Evolutionary conservation across 805 yeast genomes (phyloP), one percentile per base, ranked within the genome.

Genomic region (Candida bentonensis): DNA sequence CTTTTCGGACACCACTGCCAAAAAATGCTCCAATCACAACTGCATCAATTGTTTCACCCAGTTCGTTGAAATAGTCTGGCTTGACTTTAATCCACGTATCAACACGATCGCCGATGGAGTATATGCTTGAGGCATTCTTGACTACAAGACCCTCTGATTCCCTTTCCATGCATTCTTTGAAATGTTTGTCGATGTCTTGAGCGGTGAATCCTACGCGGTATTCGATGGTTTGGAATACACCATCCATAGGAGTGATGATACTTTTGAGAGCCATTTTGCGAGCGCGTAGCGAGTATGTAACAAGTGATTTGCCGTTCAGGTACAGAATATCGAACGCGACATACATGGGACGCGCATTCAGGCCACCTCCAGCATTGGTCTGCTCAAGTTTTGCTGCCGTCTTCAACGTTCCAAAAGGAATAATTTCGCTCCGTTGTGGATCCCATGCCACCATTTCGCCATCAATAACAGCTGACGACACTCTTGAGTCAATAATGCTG

Each of bases 371-470:
- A 3, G 45, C 44, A 25, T 67, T 61, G 13, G 65, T 68, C 21
- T 73, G 58, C 42, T 71, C 76, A 51, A 73, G 74, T 3, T 72
- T 56, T 0, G 89, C 89, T 15, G 83, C 72, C 3, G 81, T 69
- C 56, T 83, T 82, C 23, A 92, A 71, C 1, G 82, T 72, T 0
- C 94, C 94, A 64, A 85, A 85, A 0, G 96, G 94, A 21, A 87
- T 63, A 3, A 85, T 67, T 1, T 55, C 46, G 68, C 62, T 40
- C 60, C 65, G 44, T 1, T 45, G 46, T 0, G 75, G 74, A 60
- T 88, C 95, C 71, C 76, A 87, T 0, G 94, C 85, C 1, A 89
- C 78, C 89, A 89, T 84, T 60, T 89, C 98, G 0, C 97, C 96
- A 62, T 89, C 98, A 3, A 89, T 55, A 3, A 82, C 68, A 21